Conservation (phyloP, 2,329 filamentous ascomycete genomes). For the Epichloe uncinata region DNA sequence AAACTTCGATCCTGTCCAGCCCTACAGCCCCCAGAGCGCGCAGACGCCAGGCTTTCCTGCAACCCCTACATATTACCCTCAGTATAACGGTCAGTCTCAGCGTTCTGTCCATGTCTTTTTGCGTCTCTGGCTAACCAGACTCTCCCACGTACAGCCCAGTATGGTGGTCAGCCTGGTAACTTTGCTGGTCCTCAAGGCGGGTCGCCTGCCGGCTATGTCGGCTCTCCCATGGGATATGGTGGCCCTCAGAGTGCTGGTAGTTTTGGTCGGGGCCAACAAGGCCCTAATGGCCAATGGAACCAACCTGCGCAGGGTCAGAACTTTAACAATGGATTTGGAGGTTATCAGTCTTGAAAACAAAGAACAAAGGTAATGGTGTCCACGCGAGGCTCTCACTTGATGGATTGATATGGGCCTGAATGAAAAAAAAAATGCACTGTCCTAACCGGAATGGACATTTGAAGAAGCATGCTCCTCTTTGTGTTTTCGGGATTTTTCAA, state of each 20-base stretch:
- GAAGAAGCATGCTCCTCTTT: constrained; percentile 9
- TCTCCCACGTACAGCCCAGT: constrained; percentile 29
- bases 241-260: constrained; percentile 66
- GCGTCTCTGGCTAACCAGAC: constrained; percentile 4
- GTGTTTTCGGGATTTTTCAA: constrained; percentile 8
- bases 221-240: constrained; percentile 58
- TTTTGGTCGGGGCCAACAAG: constrained; percentile 64
- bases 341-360: constrained; percentile 43
- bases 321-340: constrained; percentile 47
- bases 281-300: constrained; percentile 42
- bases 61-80: constrained; percentile 81
- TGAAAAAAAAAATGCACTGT: constrained; percentile 2
- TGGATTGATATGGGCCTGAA: constrained; percentile 3
- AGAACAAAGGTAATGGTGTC: constrained; percentile 2
- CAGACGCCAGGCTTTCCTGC: constrained; percentile 62
- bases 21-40: constrained; percentile 60
- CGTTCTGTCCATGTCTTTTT: not conserved
- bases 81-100: constrained; percentile 67
- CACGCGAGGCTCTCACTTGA: constrained; percentile 2
- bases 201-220: constrained; percentile 49
- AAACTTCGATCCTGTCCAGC: constrained; percentile 63
- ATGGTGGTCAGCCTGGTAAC: constrained; percentile 52
- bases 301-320: constrained; percentile 40
- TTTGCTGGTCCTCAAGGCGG: constrained; percentile 50
- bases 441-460: constrained; percentile 6